Evolutionary conservation across 2,329 filamentous ascomycete genomes (phyloP).

Genomic region (Verticillium nubilum): DNA sequence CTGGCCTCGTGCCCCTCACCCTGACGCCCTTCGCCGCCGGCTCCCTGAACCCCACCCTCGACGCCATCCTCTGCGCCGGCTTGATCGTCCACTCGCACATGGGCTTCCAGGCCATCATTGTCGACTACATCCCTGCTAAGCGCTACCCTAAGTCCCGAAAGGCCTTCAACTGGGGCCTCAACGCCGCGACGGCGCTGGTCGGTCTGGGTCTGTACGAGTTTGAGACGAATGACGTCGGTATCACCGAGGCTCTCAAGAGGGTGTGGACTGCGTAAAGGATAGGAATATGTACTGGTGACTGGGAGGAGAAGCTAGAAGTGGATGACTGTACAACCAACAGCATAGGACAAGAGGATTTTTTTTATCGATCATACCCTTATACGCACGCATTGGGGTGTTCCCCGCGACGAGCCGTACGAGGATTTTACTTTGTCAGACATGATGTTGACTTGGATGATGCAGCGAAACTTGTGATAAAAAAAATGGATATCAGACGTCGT

Average conservation of each 20-base stretch:
- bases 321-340: conserved; percentile 2
- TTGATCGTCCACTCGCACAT: conserved; percentile 92
- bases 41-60: conserved; percentile 81
- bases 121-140: conserved; percentile 81
- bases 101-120: conserved; percentile 84
- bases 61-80: conserved; percentile 77
- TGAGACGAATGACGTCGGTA: conserved; percentile 95
- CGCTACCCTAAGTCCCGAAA: conserved; percentile 64
- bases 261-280: conserved; percentile 76
- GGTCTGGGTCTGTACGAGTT: conserved; percentile 94
- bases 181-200: conserved; percentile 70
- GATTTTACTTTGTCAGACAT: not conserved
- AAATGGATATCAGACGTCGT: no score
- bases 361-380: not conserved
- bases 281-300: not conserved
- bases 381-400: not conserved
- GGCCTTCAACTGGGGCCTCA: conserved; percentile 71
- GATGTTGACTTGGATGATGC: not conserved
- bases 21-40: conserved; percentile 89
- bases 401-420: not conserved
- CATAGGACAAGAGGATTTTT: conserved; percentile 3
- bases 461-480: no score
- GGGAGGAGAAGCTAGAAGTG: not conserved
- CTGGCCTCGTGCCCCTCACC: conserved; percentile 77
- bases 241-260: conserved; percentile 83